These are phyloP conservation scores for Entomortierella chlamydospora DNA, from an alignment of 192 early-diverging fungal species.

Conservation along the genomic window DNA sequence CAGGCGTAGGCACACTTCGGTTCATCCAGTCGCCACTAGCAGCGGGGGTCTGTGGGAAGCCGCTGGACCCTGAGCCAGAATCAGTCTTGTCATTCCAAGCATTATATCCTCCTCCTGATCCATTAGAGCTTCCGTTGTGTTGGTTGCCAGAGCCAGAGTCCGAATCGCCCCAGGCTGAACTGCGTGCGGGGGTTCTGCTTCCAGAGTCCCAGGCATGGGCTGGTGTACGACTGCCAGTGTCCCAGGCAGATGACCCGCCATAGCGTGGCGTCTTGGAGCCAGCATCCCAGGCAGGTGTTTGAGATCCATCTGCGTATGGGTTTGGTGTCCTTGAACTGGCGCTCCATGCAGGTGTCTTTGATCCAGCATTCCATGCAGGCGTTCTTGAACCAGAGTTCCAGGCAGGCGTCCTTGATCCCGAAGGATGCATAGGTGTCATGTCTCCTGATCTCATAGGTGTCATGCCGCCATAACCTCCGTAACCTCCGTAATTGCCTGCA, in stretches of 20 bases:
- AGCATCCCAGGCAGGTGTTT: slow-evolving; percentile 69
- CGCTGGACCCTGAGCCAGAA: slow-evolving; percentile 47
- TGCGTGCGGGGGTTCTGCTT: slow-evolving; percentile 53
- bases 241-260: slow-evolving; percentile 57
- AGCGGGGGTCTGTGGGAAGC: slow-evolving; percentile 54
- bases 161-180: slow-evolving; percentile 50
- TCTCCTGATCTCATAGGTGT: slow-evolving; percentile 58
- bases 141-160: slow-evolving; percentile 25
- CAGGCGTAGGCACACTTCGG: slow-evolving; percentile 41
- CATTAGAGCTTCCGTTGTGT: slow-evolving; percentile 16
- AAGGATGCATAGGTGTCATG: slow-evolving; percentile 46
- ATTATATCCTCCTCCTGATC: slow-evolving; percentile 25
- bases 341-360: slow-evolving; percentile 64
- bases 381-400: slow-evolving; percentile 75
- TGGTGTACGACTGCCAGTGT: slow-evolving; percentile 57
- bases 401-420: slow-evolving; percentile 69
- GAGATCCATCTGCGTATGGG: slow-evolving; percentile 54
- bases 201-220: slow-evolving; percentile 74
- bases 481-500: slow-evolving; percentile 69
- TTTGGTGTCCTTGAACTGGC: slow-evolving; percentile 63
- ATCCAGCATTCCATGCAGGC: slow-evolving; percentile 64
- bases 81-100: slow-evolving; percentile 51
- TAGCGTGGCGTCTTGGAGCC: slow-evolving; percentile 63
- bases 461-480: slow-evolving; percentile 59
- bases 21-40: slow-evolving; percentile 51